Conservation (phyloP, 2,329 filamentous ascomycete species). For the Eutypella sp. region DNA sequence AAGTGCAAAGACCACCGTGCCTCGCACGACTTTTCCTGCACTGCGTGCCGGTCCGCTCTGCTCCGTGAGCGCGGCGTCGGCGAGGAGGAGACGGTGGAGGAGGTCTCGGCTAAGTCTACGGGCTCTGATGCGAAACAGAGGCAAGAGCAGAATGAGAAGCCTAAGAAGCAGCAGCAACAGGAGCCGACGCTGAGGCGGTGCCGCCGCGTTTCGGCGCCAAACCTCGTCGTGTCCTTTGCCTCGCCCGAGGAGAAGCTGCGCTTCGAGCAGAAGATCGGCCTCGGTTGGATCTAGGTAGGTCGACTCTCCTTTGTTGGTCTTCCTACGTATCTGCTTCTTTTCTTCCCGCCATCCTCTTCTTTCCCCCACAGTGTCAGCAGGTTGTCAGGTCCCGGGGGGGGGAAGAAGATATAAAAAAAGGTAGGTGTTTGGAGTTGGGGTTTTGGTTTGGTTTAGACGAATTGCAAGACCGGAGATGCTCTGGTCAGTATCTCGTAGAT, state of each 20-base stretch:
- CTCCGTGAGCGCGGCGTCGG: constrained; percentile 10
- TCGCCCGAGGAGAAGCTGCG: background rate
- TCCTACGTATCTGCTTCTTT: background rate
- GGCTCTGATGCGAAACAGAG: too few species aligned
- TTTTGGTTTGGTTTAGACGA: background rate
- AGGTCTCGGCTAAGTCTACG: too few species aligned
- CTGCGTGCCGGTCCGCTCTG: constrained; percentile 2
- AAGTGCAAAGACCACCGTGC: too few species aligned
- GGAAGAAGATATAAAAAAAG: background rate
- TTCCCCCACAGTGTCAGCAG: background rate
- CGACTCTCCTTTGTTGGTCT: background rate
- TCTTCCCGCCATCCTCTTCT: background rate
- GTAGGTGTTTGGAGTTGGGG: background rate
- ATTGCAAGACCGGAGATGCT: background rate
- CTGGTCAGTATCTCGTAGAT: background rate
- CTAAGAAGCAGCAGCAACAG: background rate
- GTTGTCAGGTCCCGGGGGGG: background rate
- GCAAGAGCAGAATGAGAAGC: too few species aligned
- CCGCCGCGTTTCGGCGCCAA: background rate
- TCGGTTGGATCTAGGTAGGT: too few species aligned
- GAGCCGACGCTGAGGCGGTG: background rate
- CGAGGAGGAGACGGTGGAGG: too few species aligned
- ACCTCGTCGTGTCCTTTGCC: background rate
- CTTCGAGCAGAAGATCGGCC: too few species aligned
- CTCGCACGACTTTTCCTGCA: background rate